Evolutionary conservation across 1,139 yeast species (phyloP).

Genomic region (Taphrina flavorubra): DNA sequence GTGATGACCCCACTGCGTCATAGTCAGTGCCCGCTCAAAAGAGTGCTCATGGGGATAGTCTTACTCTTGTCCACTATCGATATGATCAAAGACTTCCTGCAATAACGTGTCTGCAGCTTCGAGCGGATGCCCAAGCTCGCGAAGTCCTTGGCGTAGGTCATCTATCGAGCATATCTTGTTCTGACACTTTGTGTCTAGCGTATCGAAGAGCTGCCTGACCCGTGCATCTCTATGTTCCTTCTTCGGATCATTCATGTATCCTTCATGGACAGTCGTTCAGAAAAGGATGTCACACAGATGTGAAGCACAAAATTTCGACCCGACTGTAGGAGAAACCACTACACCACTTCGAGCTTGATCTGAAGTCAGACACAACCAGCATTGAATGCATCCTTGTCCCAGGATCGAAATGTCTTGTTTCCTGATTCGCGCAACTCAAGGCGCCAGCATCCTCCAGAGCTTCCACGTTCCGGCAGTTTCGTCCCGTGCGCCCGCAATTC

Average conservation of each 20-base stretch:
- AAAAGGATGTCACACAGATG: too few species aligned
- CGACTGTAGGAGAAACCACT: too few species aligned
- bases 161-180: slow-evolving; percentile 47
- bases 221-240: slow-evolving; percentile 50
- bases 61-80: slow-evolving; percentile 65
- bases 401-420: not conserved
- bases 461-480: too few species aligned
- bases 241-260: slow-evolving; percentile 22
- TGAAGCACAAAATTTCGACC: not conserved
- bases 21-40: not conserved
- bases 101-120: slow-evolving; percentile 68
- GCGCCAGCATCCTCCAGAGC: too few species aligned
- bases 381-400: too few species aligned
- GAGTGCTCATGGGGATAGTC: slow-evolving; percentile 47
- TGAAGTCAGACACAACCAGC: not conserved
- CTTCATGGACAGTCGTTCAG: not conserved
- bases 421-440: slow-evolving; percentile 1
- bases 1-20: slow-evolving; percentile 47
- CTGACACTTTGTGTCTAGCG: slow-evolving; percentile 46
- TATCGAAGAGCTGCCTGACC: slow-evolving; percentile 50
- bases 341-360: too few species aligned
- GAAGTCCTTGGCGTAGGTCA: slow-evolving; percentile 47
- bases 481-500: not conserved
- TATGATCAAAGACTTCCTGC: slow-evolving; percentile 57
- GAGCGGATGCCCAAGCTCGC: slow-evolving; percentile 55